Evolutionary conservation across 306 rosid genomes (phyloP), one percentile per base, ranked within the genome.

Genomic region (Alnus glutinosa): DNA sequence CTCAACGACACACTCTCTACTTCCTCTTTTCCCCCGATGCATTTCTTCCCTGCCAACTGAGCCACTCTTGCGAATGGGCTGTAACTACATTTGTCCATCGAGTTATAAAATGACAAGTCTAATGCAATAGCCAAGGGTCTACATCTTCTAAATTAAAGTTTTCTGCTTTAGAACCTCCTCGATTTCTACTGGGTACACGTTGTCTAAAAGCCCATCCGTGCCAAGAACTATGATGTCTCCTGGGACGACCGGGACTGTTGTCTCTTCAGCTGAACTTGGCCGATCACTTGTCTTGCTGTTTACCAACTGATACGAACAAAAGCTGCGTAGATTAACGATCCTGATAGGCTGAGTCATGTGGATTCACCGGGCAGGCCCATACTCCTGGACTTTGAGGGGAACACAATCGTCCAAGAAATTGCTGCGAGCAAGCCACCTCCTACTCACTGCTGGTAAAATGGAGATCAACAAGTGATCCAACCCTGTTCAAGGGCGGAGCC

Each of bases 281-380:
- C 3, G 4, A n/a, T 69, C 64, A 11, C 15, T n/a, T 3, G 42
- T 3, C 42, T 37, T 37, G 37, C 18, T 34, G 34, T 39, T 69
- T 46, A 77, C 83, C 54, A 83, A 3, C 62, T 78, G 77, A 34
- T 34, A 50, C 9, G 77, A 74, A 10, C 32, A 4, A 55, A n/a
- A n/a, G n/a, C n/a, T n/a, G n/a, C n/a, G n/a, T n/a, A n/a, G n/a
- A n/a, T n/a, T n/a, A n/a, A n/a, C n/a, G n/a, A n/a, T n/a, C n/a
- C n/a, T n/a, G n/a, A n/a, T n/a, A n/a, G n/a, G n/a, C n/a, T n/a
- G n/a, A n/a, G n/a, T n/a, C n/a, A n/a, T n/a, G n/a, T n/a, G n/a
- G n/a, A n/a, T n/a, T n/a, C n/a, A n/a, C n/a, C n/a, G n/a, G n/a
- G n/a, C n/a, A n/a, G n/a, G n/a, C n/a, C n/a, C n/a, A n/a, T n/a